Evolutionary conservation across 2,329 filamentous ascomycete genomes (phyloP), one percentile per base, ranked within the genome.

Genomic region (Stagonosporopsis cucurbitacearum): DNA sequence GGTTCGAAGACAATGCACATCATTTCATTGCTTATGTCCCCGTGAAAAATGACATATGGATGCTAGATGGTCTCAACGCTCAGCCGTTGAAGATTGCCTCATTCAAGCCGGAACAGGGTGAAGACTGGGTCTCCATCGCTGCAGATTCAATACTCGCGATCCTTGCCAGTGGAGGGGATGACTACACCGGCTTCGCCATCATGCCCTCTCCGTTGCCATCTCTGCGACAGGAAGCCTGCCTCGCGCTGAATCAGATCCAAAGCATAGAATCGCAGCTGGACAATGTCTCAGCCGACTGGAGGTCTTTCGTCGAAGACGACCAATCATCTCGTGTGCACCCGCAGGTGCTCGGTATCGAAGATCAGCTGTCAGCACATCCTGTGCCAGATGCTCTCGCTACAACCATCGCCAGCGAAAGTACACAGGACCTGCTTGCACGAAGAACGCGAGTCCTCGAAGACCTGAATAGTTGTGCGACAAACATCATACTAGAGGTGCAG

Each of bases 1-100:
- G 76, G 4, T 78, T 83, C 6, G 77, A 81, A 0, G 84, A 90
- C n/a, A 82, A 84, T 12, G 87, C 85, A 0, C 95, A 89, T 69
- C 94, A 98, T 71, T 98, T 95, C 74, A 89, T 96, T 60, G 93
- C 92, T 6, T 96, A 94, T 69, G 87, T 97, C 26, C 91, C 91
- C 2, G 84, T 87, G 13, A 81, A 84, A n/a, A 87, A 85, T 2
- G 80, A 85, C 52, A 84, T 96, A 13, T 97, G 92, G 92, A 91
- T 93, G 72, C 85, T 98, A 5, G 94, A 98, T 74, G 94, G 94
- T 4, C 79, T 97, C 20, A 87, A 93, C 71, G 80, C 80, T 37
- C 85, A 87, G 60, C 94, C 92, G 3, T 82, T 86, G 30, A 83
- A 81, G 52, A 79, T 92, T 52, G 78, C 76, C 20, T 64, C 73